Evolutionary conservation across 352 stramenopile genomes (phyloP).

Genomic region (Globisporangium canariense): DNA sequence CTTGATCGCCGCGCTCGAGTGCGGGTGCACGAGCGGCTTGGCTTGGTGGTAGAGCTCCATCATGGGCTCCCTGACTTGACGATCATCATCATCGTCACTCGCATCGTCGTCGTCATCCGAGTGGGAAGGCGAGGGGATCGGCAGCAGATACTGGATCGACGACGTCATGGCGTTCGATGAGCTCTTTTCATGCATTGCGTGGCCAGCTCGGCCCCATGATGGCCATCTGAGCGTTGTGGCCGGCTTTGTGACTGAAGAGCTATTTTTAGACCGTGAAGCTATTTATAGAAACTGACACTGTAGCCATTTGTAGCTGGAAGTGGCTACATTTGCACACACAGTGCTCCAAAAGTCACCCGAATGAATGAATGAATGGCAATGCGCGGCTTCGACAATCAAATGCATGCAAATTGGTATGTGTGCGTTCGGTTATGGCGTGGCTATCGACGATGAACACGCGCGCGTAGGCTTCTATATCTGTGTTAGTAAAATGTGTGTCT

Average conservation of each 20-base stretch:
- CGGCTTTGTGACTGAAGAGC: background rate
- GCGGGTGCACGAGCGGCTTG: conserved; percentile 48
- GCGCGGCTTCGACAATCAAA: background rate
- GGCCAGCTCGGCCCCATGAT: background rate
- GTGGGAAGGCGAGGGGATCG: background rate
- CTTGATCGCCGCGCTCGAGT: conserved; percentile 56
- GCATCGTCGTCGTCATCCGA: conserved; percentile 4
- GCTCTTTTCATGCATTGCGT: background rate
- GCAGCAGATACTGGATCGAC: conserved; percentile 17
- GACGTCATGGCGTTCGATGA: conserved; percentile 1
- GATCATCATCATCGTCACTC: background rate
- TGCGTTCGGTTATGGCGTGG: background rate
- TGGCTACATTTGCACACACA: conserved; percentile 5
- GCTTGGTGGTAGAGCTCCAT: conserved; percentile 52
- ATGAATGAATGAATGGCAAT: background rate
- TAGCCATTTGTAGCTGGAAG: background rate
- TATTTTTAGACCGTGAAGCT: background rate
- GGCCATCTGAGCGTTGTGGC: background rate
- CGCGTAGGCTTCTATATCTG: background rate
- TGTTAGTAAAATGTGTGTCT: conserved; percentile 19
- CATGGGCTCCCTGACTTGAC: background rate
- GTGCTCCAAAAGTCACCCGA: background rate
- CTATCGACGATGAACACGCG: background rate
- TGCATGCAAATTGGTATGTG: background rate
- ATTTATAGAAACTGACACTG: background rate